These are phyloP conservation scores for Clitopilus hobsonii DNA, from an alignment of 768 basidiomycete genomes.

Conservation along the genomic window DNA sequence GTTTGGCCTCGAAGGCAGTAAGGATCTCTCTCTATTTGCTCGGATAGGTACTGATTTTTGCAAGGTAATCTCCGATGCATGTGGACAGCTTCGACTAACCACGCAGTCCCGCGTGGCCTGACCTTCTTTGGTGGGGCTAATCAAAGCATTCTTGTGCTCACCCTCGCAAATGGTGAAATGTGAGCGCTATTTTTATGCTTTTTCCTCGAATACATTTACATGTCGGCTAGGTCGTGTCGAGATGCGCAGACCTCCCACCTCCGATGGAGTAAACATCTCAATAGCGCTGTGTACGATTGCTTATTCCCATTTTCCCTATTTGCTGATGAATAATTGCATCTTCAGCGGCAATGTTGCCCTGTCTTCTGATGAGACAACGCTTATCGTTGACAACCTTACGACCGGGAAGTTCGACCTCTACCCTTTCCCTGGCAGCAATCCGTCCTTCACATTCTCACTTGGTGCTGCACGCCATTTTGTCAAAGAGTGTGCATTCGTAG, in stretches of 20 bases:
- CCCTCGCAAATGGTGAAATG: slow-evolving; percentile 10
- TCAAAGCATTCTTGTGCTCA: slow-evolving; percentile 5
- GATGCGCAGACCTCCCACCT: slow-evolving; percentile 9
- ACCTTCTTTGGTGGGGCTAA: slow-evolving; percentile 10
- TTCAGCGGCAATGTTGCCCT: slow-evolving; percentile 6
- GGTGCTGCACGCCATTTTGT: neutral
- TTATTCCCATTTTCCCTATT: neutral
- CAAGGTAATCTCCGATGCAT: neutral
- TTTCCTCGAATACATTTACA: neutral
- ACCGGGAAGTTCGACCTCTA: slow-evolving; percentile 5
- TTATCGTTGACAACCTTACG: slow-evolving; percentile 7
- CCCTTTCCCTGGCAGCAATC: slow-evolving; percentile 2
- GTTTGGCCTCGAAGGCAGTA: slow-evolving; percentile 3
- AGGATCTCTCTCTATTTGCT: neutral
- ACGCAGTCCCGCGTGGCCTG: slow-evolving; percentile 4
- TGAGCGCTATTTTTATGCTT: neutral
- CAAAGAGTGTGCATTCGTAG: slow-evolving; percentile 7
- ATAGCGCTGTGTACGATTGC: slow-evolving; percentile 5
- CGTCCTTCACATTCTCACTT: neutral
- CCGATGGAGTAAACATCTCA: slow-evolving; percentile 7
- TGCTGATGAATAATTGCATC: neutral
- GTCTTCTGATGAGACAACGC: slow-evolving; percentile 3
- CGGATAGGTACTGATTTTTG: neutral
- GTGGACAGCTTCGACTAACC: slow-evolving; percentile 1
- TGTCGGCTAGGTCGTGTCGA: slow-evolving; percentile 6